phyloP scores from a whole-genome alignment of 179 eudicot genomes.

The Spinacia oleracea region DNA sequence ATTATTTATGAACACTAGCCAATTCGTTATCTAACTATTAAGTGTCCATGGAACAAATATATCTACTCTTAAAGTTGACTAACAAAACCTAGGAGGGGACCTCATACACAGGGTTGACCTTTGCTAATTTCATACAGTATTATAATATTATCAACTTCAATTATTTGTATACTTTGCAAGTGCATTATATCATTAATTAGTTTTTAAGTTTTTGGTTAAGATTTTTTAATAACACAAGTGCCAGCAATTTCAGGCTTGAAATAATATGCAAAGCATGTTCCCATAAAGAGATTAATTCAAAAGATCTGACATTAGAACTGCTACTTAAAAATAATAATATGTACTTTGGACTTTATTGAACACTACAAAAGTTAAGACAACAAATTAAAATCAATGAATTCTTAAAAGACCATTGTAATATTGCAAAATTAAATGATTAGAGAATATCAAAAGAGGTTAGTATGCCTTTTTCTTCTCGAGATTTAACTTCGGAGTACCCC shows the following conservation, averaged over 20 bases:
- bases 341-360: constrained; percentile 27
- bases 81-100: neutral
- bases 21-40: no score
- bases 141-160: neutral
- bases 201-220: neutral
- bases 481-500: no score
- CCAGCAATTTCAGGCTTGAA: constrained; percentile 16
- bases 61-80: neutral
- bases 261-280: constrained; percentile 21
- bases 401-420: neutral
- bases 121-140: neutral
- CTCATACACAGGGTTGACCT: neutral
- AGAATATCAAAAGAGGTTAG: neutral
- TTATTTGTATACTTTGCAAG: no score
- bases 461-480: no score
- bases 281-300: constrained; percentile 14
- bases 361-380: constrained; percentile 32
- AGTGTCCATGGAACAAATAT: neutral
- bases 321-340: constrained; percentile 17
- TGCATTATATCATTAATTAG: neutral
- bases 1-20: no score
- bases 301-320: constrained; percentile 10
- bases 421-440: neutral
- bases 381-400: neutral
- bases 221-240: constrained; percentile 26